These are phyloP conservation scores for Pythium pyrilobum DNA, from an alignment of 352 stramenopile genomes.

Conservation along the genomic window DNA sequence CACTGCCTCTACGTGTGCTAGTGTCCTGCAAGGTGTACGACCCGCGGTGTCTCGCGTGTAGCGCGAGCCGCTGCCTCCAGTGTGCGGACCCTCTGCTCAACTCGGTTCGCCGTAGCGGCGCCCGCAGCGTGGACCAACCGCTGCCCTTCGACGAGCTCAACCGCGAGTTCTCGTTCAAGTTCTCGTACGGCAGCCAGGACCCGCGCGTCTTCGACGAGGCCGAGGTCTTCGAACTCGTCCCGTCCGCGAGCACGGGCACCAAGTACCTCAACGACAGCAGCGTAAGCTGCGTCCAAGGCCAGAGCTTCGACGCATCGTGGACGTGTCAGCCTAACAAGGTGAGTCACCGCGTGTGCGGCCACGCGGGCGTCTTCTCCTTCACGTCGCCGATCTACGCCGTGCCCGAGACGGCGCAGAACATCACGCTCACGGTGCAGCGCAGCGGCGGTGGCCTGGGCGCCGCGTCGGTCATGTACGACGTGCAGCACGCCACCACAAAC, in stretches of 20 bases:
- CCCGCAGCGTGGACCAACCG: constrained; percentile 47
- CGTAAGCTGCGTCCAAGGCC: constrained; percentile 57
- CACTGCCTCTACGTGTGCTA: constrained; percentile 10
- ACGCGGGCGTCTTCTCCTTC: constrained; percentile 88
- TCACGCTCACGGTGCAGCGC: constrained; percentile 81
- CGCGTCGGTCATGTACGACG: constrained; percentile 69
- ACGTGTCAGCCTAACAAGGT: constrained; percentile 35
- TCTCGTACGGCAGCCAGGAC: constrained; percentile 90
- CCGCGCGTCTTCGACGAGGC: constrained; percentile 90
- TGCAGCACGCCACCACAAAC: constrained; percentile 80
- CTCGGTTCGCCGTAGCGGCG: constrained; percentile 87
- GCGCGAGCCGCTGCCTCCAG: constrained; percentile 62
- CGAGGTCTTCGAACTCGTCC: constrained; percentile 68
- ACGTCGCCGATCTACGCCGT: constrained; percentile 82
- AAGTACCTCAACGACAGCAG: constrained; percentile 51
- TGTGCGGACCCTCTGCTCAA: constrained; percentile 90
- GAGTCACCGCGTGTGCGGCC: constrained; percentile 89
- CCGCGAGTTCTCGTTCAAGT: constrained; percentile 86
- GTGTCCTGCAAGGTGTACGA: constrained; percentile 85
- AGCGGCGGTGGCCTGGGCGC: constrained; percentile 84
- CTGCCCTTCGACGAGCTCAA: constrained; percentile 86
- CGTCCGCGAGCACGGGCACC: neutral
- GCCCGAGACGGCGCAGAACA: constrained; percentile 50
- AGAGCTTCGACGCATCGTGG: constrained; percentile 54
- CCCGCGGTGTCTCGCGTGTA: constrained; percentile 88